These are phyloP conservation scores for Fusarium transvaalense DNA, from an alignment of 2,329 filamentous ascomycete genomes.

Conservation along the genomic window DNA sequence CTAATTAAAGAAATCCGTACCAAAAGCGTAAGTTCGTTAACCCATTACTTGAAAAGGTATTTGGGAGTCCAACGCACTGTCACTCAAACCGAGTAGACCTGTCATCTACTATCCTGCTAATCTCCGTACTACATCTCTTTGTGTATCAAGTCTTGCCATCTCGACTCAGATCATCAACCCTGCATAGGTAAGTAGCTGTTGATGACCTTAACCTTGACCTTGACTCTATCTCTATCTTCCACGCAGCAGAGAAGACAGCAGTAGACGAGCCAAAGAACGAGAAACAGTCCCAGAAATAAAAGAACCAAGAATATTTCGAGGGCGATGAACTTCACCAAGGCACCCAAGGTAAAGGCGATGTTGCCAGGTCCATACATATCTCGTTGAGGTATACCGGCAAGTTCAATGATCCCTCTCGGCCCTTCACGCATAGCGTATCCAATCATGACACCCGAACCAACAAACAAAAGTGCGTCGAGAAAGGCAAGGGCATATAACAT, in stretches of 20 bases:
- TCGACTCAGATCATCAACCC: background rate
- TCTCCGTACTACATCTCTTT: background rate
- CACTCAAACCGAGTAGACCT: no score
- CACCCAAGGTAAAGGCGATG: background rate
- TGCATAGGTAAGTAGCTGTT: background rate
- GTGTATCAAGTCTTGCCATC: accelerated
- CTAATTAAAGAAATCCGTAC: background rate
- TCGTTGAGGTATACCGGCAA: background rate
- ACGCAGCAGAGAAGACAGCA: background rate
- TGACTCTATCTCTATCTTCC: background rate
- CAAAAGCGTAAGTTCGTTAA: background rate
- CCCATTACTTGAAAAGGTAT: no score
- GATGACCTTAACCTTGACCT: background rate
- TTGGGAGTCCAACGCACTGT: no score
- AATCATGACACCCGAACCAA: background rate
- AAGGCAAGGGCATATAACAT: background rate
- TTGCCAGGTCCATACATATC: background rate
- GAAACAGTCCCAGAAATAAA: background rate
- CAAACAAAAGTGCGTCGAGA: background rate
- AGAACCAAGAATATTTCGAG: background rate
- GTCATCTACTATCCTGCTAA: no score
- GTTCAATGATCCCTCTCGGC: background rate
- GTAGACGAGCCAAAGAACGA: background rate
- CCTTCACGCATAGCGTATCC: background rate
- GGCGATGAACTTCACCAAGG: background rate